Percentiles rank a stretch among this genome's conserved stretches.
phyloP scores from a whole-genome alignment of 2,329 filamentous ascomycete species.

The Beauveria sp. region DNA sequence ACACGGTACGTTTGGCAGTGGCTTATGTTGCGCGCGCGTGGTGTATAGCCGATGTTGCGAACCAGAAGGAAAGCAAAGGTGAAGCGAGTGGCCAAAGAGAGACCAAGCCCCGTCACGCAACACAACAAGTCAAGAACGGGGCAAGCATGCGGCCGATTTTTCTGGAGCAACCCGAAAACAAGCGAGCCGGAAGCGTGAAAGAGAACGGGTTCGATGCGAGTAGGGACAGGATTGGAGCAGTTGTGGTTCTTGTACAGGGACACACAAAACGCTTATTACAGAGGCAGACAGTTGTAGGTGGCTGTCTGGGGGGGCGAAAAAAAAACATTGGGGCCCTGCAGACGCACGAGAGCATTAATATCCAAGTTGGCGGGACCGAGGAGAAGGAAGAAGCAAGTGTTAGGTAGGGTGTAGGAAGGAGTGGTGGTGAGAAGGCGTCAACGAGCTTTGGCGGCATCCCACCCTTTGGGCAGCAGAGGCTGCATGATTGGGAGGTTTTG shows the following conservation, averaged over 20 bases:
- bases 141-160: constrained; percentile 25
- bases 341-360: constrained; percentile 17
- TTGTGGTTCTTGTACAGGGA: background rate
- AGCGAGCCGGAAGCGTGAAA: constrained; percentile 9
- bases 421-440: background rate
- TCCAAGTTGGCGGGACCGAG: constrained; percentile 27
- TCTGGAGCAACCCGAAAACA: constrained; percentile 26
- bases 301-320: constrained; percentile 8
- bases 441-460: background rate
- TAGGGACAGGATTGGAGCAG: background rate
- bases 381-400: constrained; percentile 8
- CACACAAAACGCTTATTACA: background rate
- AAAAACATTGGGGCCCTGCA: constrained; percentile 19
- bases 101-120: constrained; percentile 25
- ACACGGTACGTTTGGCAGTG: background rate
- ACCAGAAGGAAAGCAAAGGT: background rate
- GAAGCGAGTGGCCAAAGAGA: constrained; percentile 16
- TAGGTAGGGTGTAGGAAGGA: background rate
- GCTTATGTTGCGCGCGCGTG: background rate
- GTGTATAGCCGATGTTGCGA: background rate
- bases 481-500: constrained; percentile 22
- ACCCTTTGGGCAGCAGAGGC: background rate
- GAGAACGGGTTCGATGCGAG: background rate
- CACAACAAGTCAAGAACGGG: constrained; percentile 26
- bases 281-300: background rate